Evolutionary conservation across 2,329 filamentous ascomycete genomes (phyloP), one percentile per base, ranked within the genome.

Genomic region (Thelonectria discophora): DNA sequence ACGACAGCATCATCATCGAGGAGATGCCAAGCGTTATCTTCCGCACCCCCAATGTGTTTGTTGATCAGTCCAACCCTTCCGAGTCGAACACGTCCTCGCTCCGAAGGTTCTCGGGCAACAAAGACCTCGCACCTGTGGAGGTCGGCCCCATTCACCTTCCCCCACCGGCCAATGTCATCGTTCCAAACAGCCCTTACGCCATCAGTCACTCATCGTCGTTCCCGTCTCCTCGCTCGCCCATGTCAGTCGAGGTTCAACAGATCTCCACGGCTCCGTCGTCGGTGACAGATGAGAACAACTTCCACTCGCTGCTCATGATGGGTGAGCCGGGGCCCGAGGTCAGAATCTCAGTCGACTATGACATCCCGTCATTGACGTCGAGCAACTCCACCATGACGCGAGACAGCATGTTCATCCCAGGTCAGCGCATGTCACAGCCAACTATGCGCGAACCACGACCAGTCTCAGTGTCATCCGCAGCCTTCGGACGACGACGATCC

Each of bases 181-280:
- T 80, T 30, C 83, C 86, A n/a, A 74, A 86, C 64, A 88, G 89
- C 75, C 88, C 90, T 9, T 87, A 89, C 55, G 86, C 90, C 42
- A 85, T 86, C 62, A 84, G 85, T 52, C 83, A 86, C 65, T 80
- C 87, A 51, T 87, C 90, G 0, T 90, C 90, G 0, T 84, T 88
- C 72, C 84, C 90, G 1, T 93, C 90, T 5, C 91, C 90, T 0
- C 86, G 90, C 55, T 85, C 89, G 62, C 81, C 88, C 60, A 80
- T 91, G 76, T 88, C 87, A 4, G 88, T 91, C 57, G 91, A 94
- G 65, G 86, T 86, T 1, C 88, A 91, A 55, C 85, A 89, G 18
- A 85, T 93, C 27, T 91, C 90, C 6, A 93, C 91, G 2, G 88
- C 91, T 2, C 87, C 90, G 6, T 94, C 91, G 1, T 93, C 90